Evolutionary conservation across 73 alveolate genomes (phyloP).

Genomic region (Breviolum minutum): DNA sequence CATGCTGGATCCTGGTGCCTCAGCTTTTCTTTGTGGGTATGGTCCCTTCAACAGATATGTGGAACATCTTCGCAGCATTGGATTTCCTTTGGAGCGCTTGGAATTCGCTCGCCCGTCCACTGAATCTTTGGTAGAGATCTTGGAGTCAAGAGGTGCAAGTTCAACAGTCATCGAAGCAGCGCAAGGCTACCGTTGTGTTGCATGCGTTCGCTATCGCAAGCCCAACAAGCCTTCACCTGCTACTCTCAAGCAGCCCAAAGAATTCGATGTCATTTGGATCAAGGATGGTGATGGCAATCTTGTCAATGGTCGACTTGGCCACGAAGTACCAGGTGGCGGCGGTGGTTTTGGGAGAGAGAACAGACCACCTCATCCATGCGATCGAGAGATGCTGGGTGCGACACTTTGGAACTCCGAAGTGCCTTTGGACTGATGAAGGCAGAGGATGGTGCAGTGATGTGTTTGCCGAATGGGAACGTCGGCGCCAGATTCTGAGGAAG

Average conservation of each 20-base stretch:
- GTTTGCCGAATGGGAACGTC: not conserved
- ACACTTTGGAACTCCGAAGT: not conserved
- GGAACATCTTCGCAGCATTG: too few relatives aligned
- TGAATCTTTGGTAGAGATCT: not conserved
- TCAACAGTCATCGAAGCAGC: not conserved
- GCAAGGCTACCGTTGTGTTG: not conserved
- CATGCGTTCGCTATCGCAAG: not conserved
- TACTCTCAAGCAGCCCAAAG: too few relatives aligned
- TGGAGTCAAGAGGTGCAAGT: not conserved
- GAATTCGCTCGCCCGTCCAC: not conserved
- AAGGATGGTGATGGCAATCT: too few relatives aligned
- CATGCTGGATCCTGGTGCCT: too few relatives aligned
- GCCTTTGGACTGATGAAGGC: not conserved
- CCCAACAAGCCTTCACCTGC: not conserved
- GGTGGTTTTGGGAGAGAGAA: not conserved
- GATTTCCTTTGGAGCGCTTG: not conserved
- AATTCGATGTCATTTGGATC: too few relatives aligned
- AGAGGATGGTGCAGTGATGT: not conserved
- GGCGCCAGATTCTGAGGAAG: not conserved
- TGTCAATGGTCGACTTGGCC: too few relatives aligned
- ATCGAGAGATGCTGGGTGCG: not conserved
- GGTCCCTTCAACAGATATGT: too few relatives aligned
- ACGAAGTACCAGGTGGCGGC: too few relatives aligned
- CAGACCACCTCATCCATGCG: not conserved
- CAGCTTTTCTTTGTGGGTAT: too few relatives aligned